A percentile compares a stretch with the other conserved stretches of the same genome.
Evolutionary conservation across 176 grass and related monocot genomes (phyloP).

Genomic region (Dactylis glomerata): DNA sequence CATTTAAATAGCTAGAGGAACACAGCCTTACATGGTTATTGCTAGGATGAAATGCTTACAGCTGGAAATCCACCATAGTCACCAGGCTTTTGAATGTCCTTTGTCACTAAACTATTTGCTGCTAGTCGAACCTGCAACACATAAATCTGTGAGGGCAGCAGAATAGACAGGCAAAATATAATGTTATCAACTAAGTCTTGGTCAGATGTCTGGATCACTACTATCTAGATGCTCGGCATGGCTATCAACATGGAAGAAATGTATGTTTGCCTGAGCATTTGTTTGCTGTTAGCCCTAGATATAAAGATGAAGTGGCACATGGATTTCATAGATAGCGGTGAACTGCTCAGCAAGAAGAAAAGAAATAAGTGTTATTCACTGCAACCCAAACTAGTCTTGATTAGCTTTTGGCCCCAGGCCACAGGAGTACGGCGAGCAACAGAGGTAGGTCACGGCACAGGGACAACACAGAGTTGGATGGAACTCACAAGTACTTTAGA

Average conservation of each 20-base stretch:
- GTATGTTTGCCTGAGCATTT: no score
- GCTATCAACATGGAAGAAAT: background rate
- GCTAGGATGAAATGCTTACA: conserved; percentile 21
- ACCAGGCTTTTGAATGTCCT: conserved; percentile 43
- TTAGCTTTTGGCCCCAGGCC: background rate
- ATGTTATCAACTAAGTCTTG: background rate
- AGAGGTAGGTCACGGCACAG: background rate
- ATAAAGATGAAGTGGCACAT: background rate
- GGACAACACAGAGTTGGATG: background rate
- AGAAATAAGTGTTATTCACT: background rate
- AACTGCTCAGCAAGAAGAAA: background rate
- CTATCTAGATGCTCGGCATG: background rate
- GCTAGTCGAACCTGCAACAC: conserved; percentile 53
- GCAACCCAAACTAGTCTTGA: background rate
- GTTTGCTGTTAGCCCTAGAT: background rate
- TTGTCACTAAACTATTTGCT: conserved; percentile 53
- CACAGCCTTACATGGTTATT: background rate
- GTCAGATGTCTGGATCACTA: background rate
- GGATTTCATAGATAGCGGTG: background rate
- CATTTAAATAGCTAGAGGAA: background rate
- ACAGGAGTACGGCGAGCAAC: background rate
- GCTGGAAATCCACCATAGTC: conserved; percentile 75
- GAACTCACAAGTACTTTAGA: background rate
- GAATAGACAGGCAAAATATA: background rate
- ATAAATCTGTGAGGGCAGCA: background rate